Evolutionary conservation across 192 early-diverging fungal genomes (phyloP).

Genomic region (Allomyces javanicus): DNA sequence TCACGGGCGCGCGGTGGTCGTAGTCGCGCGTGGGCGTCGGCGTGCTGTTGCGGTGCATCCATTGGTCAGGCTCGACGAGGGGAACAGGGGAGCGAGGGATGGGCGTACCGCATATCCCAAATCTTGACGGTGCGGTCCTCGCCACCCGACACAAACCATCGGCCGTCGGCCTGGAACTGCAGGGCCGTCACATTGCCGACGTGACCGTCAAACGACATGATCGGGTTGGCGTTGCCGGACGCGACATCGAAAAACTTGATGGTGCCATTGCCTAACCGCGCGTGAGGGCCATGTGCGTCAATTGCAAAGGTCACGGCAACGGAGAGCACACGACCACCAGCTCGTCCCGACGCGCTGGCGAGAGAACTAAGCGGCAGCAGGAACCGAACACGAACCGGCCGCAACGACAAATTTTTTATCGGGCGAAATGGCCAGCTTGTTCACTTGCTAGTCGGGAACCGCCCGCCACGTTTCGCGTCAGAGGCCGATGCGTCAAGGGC

Average conservation of each 20-base stretch:
- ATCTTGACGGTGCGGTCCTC: slow-evolving; percentile 73
- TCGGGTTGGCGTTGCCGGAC: neutral
- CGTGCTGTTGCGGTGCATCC: slow-evolving; percentile 25
- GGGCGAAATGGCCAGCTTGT: neutral
- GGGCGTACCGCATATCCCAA: slow-evolving; percentile 73
- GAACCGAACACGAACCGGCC: neutral
- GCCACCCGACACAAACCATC: slow-evolving; percentile 61
- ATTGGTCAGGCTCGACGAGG: too few relatives aligned
- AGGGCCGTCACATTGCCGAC: slow-evolving; percentile 52
- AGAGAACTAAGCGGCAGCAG: too few relatives aligned
- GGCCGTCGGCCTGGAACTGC: slow-evolving; percentile 44
- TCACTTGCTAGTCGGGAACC: neutral
- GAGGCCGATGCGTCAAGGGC: too few relatives aligned
- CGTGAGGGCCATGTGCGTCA: too few relatives aligned
- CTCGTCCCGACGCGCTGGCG: too few relatives aligned
- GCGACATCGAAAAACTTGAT: neutral
- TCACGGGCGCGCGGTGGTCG: slow-evolving; percentile 41
- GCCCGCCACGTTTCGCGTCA: too few relatives aligned
- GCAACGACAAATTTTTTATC: neutral
- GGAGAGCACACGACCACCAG: too few relatives aligned
- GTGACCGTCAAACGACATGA: slow-evolving; percentile 37
- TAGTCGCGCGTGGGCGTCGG: slow-evolving; percentile 41
- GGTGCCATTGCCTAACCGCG: neutral
- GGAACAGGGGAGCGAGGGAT: too few relatives aligned
- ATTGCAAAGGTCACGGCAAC: too few relatives aligned